Evolutionary conservation across 2,329 filamentous ascomycete genomes (phyloP), one percentile per base, ranked within the genome.

Genomic region (Fusarium paranaense): DNA sequence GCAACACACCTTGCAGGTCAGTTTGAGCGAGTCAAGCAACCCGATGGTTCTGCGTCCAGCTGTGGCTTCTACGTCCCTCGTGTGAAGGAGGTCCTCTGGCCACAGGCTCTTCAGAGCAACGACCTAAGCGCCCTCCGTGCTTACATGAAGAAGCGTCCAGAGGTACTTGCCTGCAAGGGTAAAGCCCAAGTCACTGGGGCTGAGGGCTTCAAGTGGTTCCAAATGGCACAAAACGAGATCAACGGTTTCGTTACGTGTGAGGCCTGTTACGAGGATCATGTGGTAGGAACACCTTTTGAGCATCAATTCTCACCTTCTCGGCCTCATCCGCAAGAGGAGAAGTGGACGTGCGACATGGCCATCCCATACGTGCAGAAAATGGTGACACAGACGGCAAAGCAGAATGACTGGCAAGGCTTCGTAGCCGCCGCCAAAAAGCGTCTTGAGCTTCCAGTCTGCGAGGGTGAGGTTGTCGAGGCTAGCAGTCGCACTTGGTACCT

Each of bases 181-280:
- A 60, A 57, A 5, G 62, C 22, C 0, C 71, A 71, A 7, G 79
- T 70, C 2, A 69, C 67, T 0, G 79, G 58, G 0, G 58, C 65
- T 1, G 80, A 82, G 2, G 77, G 74, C 0, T 57, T 81, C 18
- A 82, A 78, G 25, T 85, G 82, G 81, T 82, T 77, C 60, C 67
- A 76, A 0, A 74, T 82, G 67, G 70, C 40, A 3, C 66, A 80
- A 6, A 67, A 77, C 2, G 80, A 80, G 5, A 75, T 84, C 0
- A 67, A 77, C 1, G 79, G 80, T 1, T 80, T 85, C 30, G 73
- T 85, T 3, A 73, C 81, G 0, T 86, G 84, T 33, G 79, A 85
- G 33, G 80, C 84, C 5, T 85, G 84, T 59, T 82, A 81, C 66
- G 78, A 83, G 14, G 82, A 85, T 45, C 59, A 67, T 1, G 67